These are phyloP conservation scores for Talaromyces islandicus DNA, from an alignment of 2,329 filamentous ascomycete genomes.

Conservation along the genomic window DNA sequence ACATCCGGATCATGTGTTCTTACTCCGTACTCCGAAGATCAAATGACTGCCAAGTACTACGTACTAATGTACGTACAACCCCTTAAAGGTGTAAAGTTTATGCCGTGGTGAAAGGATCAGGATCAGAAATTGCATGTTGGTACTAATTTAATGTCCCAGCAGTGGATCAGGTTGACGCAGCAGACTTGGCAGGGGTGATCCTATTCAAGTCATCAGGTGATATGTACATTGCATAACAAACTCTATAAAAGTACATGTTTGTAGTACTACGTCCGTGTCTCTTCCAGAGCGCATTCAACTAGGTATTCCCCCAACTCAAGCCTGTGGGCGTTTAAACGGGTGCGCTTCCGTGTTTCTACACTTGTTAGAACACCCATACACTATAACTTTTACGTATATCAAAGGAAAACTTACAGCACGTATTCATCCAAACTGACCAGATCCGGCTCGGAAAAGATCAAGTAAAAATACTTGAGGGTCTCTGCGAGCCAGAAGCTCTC, in stretches of 20 bases:
- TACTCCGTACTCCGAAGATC: not conserved
- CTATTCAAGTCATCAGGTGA: too few relatives aligned
- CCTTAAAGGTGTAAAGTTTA: too few relatives aligned
- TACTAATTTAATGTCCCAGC: too few relatives aligned
- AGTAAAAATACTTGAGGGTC: conserved; percentile 41
- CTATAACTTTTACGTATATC: not conserved
- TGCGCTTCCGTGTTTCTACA: conserved; percentile 12
- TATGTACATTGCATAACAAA: not conserved
- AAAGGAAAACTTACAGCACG: conserved; percentile 29
- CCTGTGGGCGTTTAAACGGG: conserved; percentile 6
- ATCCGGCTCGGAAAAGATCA: conserved; percentile 38
- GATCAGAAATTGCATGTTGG: too few relatives aligned
- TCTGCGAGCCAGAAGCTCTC: conserved; percentile 43
- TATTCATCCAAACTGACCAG: conserved; percentile 38
- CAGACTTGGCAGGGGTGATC: not conserved
- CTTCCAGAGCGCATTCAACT: not conserved
- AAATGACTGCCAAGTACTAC: too few relatives aligned
- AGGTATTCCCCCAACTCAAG: not conserved
- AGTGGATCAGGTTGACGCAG: not conserved
- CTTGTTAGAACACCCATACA: not conserved
- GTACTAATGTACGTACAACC: too few relatives aligned
- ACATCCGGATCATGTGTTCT: too few relatives aligned
- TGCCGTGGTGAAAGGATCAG: too few relatives aligned
- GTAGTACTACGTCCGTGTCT: too few relatives aligned
- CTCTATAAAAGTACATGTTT: not conserved